Percentiles rank a stretch among this genome's conserved stretches.
phyloP scores from a whole-genome alignment of 352 stramenopile species.

The Phytophthora europaea region DNA sequence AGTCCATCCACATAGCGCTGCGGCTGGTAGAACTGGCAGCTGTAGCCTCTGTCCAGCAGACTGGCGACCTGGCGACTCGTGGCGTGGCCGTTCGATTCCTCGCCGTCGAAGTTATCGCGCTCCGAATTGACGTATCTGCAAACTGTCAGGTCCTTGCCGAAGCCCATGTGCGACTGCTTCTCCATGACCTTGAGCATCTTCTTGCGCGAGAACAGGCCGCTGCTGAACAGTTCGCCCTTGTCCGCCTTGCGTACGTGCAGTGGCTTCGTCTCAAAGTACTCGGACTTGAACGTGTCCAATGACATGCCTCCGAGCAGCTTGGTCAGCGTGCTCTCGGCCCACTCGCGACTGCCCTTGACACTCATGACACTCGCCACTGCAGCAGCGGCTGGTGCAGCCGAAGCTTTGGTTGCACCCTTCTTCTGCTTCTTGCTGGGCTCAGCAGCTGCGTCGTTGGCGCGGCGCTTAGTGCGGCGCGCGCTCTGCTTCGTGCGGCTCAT shows the following conservation, averaged over 20 bases:
- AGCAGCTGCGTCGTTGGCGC: slow-evolving; percentile 30
- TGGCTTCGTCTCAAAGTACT: slow-evolving; percentile 91
- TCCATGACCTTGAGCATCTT: slow-evolving; percentile 71
- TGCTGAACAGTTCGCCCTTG: slow-evolving; percentile 66
- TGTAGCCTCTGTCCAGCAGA: slow-evolving; percentile 78
- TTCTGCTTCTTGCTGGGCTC: slow-evolving; percentile 55
- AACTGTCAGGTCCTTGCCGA: slow-evolving; percentile 78
- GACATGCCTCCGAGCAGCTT: slow-evolving; percentile 75
- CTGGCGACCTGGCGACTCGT: slow-evolving; percentile 66
- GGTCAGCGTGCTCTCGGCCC: slow-evolving; percentile 46
- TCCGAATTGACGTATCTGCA: slow-evolving; percentile 76
- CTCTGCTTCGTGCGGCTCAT: slow-evolving; percentile 67
- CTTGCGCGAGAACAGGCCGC: slow-evolving; percentile 74
- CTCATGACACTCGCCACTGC: neutral
- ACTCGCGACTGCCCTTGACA: slow-evolving; percentile 26
- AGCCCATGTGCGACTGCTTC: slow-evolving; percentile 59
- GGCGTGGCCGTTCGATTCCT: slow-evolving; percentile 57
- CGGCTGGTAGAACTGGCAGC: slow-evolving; percentile 91
- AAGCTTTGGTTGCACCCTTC: slow-evolving; percentile 22
- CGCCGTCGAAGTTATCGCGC: slow-evolving; percentile 78
- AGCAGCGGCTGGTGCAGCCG: neutral
- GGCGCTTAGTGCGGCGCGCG: slow-evolving; percentile 52
- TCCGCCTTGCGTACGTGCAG: slow-evolving; percentile 67
- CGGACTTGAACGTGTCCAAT: slow-evolving; percentile 63
- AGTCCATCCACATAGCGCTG: slow-evolving; percentile 86